Percentiles rank a stretch among this genome's conserved stretches.
Evolutionary conservation across 345 rosid genomes (phyloP).

Genomic region (Linum lewisii): DNA sequence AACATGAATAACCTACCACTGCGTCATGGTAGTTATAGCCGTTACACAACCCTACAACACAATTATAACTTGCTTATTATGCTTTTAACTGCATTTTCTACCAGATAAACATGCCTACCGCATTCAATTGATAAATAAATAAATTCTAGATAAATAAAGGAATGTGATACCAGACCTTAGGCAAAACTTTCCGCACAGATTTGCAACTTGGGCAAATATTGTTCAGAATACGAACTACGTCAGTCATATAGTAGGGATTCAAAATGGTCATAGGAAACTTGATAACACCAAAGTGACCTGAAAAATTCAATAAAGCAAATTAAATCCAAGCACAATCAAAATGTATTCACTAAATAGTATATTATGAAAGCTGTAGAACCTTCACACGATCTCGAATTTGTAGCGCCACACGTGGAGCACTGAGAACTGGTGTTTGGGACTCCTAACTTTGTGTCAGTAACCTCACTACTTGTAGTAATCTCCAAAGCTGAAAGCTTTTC

Average conservation of each 20-base stretch:
- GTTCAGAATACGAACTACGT: slow-evolving; percentile 55
- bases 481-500: slow-evolving; percentile 37
- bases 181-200: slow-evolving; percentile 44
- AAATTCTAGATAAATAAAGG: not conserved
- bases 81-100: no score
- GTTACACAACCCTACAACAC: no score
- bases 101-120: no score
- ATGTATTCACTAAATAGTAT: not conserved
- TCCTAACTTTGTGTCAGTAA: slow-evolving; percentile 64
- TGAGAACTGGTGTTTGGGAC: slow-evolving; percentile 53
- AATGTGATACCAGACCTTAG: slow-evolving; percentile 43
- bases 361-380: slow-evolving; percentile 30
- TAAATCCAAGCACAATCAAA: not conserved
- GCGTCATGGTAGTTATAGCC: no score
- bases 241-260: slow-evolving; percentile 65
- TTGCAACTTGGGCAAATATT: slow-evolving; percentile 83
- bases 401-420: slow-evolving; percentile 66
- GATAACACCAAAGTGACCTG: slow-evolving; percentile 81
- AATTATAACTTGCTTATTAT: no score
- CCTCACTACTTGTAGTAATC: slow-evolving; percentile 42
- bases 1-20: no score
- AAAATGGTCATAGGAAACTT: slow-evolving; percentile 41
- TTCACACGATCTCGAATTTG: slow-evolving; percentile 54
- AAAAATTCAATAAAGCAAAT: slow-evolving; percentile 4
- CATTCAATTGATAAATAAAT: not conserved